Evolutionary conservation across 1,284 basidiomycete genomes (phyloP), one percentile per base, ranked within the genome.

Genomic region (Melanopsichium pennsylvanicum): DNA sequence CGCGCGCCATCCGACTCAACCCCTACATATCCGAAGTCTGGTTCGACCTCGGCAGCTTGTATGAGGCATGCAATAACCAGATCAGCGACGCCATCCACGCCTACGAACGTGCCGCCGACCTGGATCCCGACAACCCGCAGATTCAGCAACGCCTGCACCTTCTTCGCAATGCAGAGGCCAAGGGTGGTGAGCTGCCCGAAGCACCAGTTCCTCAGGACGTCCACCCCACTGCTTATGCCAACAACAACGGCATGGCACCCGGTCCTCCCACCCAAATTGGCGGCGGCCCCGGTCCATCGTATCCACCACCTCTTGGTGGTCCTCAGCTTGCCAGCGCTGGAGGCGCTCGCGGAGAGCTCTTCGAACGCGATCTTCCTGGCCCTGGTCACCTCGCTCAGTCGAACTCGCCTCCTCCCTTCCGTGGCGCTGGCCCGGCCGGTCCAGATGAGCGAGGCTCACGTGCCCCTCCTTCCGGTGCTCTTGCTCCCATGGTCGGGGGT

Each of bases 1-100:
- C 94, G 25, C 90, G 94, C 13, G 95, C 95, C 7, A 98, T 99
- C 75, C 89, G 94, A 58, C 93, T 98, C 83, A 97, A 98, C 80
- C 95, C 95, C 0, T 98, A 96, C 85, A 97, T 99, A 71, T 93
- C 92, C 43, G 95, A 98, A 82, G 95, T 98, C 4, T 98, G 96
- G 95, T 97, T 94, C 83, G 94, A 98, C 83, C 87, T 98, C 22
- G 96, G 95, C 40, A 92, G 89, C 67, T 85, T 98, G 1, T 99
- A 98, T 81, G 95, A 99, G 83, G 91, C 90, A 67, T 98, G 95
- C 86, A 98, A 98, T 84, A 97, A 98, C 82, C 96, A 98, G 83
- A 93, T 97, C 79, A 90, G 90, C 38, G 96, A 98, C 79, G 95
- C 96, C 26, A 97, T 98, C 78, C 95, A 99, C 75, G 95, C 96